These are phyloP conservation scores for Aphanomyces invadans DNA, from an alignment of 352 stramenopile genomes.

Conservation along the genomic window DNA sequence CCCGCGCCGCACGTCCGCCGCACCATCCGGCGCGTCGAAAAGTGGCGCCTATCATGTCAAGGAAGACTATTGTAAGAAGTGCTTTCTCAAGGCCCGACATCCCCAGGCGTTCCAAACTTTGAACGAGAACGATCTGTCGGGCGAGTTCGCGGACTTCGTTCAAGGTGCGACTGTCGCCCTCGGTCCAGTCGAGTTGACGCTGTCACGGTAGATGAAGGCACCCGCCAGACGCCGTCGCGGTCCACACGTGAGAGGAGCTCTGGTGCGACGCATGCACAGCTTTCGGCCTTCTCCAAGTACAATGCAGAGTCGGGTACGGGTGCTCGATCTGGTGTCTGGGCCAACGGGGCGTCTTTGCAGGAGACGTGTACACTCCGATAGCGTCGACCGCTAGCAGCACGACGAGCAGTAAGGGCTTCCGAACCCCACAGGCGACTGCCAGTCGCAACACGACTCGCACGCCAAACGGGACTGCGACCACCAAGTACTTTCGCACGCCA, in stretches of 20 bases:
- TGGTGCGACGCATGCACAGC: background rate
- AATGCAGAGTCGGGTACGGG: background rate
- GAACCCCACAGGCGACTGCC: background rate
- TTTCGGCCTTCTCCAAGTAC: background rate
- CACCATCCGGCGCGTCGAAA: background rate
- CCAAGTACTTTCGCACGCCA: no score
- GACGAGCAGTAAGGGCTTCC: background rate
- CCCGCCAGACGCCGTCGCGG: background rate
- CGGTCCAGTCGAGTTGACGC: no score
- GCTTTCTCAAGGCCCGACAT: background rate
- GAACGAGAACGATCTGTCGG: background rate
- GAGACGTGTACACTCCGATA: background rate
- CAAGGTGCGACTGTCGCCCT: no score
- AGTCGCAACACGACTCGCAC: no score
- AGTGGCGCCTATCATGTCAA: background rate
- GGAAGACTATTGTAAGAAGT: slow-evolving; percentile 18
- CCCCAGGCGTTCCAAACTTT: slow-evolving; percentile 4
- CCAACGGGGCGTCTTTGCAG: background rate
- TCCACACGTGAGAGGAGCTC: background rate
- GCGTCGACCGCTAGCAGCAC: background rate
- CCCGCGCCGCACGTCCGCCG: background rate
- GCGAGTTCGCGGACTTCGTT: background rate
- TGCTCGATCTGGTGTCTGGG: no score
- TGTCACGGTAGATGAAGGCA: background rate
- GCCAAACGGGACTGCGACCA: no score